Conservation (phyloP, 1,284 basidiomycete genomes). For the Amylostereum areolatum region DNA sequence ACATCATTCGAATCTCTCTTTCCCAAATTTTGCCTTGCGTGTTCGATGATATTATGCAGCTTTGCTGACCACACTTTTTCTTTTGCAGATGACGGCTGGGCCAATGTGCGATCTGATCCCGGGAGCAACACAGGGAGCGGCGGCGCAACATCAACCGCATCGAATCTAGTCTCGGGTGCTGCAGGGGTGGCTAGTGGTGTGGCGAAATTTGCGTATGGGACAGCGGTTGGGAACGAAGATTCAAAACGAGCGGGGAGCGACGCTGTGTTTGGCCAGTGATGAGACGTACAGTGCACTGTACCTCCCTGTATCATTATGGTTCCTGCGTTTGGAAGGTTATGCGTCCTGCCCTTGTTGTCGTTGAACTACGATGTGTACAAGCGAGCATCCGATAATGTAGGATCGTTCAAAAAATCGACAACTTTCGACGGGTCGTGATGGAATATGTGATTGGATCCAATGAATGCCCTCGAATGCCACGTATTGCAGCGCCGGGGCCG, state of each 20-base stretch:
- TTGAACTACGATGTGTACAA: no score
- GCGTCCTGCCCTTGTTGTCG: no score
- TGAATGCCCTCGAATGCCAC: no score
- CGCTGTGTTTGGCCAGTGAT: slow-evolving; percentile 22
- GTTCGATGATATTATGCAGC: no score
- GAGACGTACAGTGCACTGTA: background rate
- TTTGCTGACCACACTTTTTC: background rate
- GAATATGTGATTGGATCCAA: no score
- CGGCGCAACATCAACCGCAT: slow-evolving; percentile 12
- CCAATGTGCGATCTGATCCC: slow-evolving; percentile 23
- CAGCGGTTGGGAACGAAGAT: slow-evolving; percentile 30
- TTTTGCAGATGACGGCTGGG: slow-evolving; percentile 36
- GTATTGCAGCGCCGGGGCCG: no score
- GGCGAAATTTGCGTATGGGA: slow-evolving; percentile 33
- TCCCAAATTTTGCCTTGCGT: no score
- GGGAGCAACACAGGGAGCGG: slow-evolving; percentile 6
- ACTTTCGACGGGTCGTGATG: no score
- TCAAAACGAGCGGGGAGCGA: slow-evolving; percentile 30
- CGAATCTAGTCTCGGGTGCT: slow-evolving; percentile 16
- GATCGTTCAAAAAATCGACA: no score
- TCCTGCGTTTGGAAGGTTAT: no score
- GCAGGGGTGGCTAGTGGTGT: slow-evolving; percentile 27
- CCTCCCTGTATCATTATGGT: background rate
- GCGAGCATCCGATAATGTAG: no score
- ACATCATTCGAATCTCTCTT: no score